A percentile compares a stretch with the other conserved stretches of the same genome.
phyloP scores from a whole-genome alignment of 225 moss, liverwort and hornwort species.

The Marchantia paleacea region DNA sequence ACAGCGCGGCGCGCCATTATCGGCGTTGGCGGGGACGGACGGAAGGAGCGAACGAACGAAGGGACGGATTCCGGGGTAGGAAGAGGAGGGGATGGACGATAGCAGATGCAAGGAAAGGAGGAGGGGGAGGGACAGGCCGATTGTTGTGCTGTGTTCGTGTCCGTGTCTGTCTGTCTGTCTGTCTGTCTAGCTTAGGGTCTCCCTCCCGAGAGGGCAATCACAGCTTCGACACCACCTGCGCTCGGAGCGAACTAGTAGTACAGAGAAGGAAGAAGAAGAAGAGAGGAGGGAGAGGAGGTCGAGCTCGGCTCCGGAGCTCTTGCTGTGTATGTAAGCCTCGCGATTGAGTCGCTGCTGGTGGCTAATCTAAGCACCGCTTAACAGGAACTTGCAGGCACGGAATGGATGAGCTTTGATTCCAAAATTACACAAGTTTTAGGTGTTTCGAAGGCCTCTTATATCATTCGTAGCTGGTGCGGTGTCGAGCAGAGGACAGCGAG shows the following conservation, averaged over 20 bases:
- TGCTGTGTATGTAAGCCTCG: neutral
- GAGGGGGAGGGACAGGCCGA: neutral
- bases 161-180: neutral
- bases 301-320: slow-evolving; percentile 16
- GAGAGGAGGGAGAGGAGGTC: neutral
- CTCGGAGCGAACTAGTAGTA: slow-evolving; percentile 1
- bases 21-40: slow-evolving; percentile 8
- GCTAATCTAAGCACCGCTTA: slow-evolving; percentile 1
- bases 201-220: neutral
- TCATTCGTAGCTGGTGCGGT: neutral
- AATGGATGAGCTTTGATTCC: slow-evolving; percentile 4
- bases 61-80: neutral
- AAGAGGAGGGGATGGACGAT: neutral
- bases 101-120: neutral
- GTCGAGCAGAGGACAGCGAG: neutral
- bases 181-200: slow-evolving; percentile 23
- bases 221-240: slow-evolving; percentile 13
- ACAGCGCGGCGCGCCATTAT: slow-evolving; percentile 13
- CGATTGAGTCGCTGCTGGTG: slow-evolving; percentile 6
- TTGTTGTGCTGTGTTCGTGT: neutral
- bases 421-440: slow-evolving; percentile 8
- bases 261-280: neutral
- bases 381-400: neutral
- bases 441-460: neutral
- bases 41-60: neutral